Base-by-base conservation (phyloP, 1,284 basidiomycete genomes). In the Rugosomyces carneus region DNA sequence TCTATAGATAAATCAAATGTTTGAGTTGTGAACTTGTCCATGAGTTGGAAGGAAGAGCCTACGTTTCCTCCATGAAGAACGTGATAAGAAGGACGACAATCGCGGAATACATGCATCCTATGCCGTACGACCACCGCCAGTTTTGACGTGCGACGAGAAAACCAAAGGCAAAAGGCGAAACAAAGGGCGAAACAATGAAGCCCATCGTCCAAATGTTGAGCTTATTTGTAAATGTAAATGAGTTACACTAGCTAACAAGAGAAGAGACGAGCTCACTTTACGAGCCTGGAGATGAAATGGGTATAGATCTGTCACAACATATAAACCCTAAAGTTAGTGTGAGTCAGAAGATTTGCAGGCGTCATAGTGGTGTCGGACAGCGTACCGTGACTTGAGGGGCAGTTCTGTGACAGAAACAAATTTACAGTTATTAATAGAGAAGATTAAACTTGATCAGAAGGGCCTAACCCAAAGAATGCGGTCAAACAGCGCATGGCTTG, bases 271-370 rank as follows among this genome's bases (percentile, higher is more conserved):
- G 49, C 31, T 13, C 26, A 75, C 78, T 69, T 84, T 86, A 31
- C 81, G 74, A 16, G 84, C 83, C 60, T 87, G 84, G 13, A 83
- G 64, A 53, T 88, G 84, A 67, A 87, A 87, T 0, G 84, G 84
- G 60, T 75, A 88, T 40, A 88, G 65, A 55, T 87, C 84, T 9
- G 80, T 78, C 45, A 84, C 72, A 11, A 82, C 64, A 51, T 77
- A 83, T 1, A 85, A 66, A 40, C 82, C 83, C 81, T 81, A 13
- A 21, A 13, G 7, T 23, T 23, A 3, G 35, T 3, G 19, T 36
- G 10, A 15, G 15, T 16, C 19, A 3, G 16, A 15, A 15, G 16
- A n/a, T 18, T 36, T 9, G 35, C 3, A 16, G 15, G 8, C 8
- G 3, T 29, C 27, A 11, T 29, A 29, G 35, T 11, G 19, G 21